Base-by-base conservation (phyloP, 164 flowering plant genomes). In the Stephania yunnanensis region DNA sequence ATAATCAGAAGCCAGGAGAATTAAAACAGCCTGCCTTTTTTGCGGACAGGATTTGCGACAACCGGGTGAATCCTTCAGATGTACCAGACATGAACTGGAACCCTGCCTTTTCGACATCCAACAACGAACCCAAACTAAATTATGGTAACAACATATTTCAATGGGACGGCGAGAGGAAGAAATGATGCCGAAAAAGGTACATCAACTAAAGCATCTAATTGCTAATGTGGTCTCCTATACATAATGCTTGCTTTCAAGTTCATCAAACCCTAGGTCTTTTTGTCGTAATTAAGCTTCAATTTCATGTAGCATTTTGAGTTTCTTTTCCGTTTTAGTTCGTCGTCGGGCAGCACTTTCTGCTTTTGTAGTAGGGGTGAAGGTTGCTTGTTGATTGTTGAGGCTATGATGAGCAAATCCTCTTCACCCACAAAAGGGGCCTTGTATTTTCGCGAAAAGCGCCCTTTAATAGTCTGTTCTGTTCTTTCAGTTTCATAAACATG, bases 91-190 rank as follows among this genome's bases (percentile, higher is more conserved):
- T 77, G 30, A 46, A 50, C 10, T 69, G 31, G 65, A 77, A 70
- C 65, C 74, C 78, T 20, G 58, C 78, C 12, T 48, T 77, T 8
- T 52, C 77, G 5, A 44, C 69, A 46, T 58, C 76, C 0, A 74
- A 74, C 55, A 79, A 75, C 69, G 71, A 63, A 30, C 74, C 53
- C 68, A 68, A 77, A 65, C 72, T 75, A 6, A 79, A 70, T 79
- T 77, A 71, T 19, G 71, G 78, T 66, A 76, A 55, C 19, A 68
- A 46, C 55, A 44, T 42, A 65, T 69, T 72, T 52, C 81, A 45
- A 13, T 68, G 29, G 5, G 7, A 25, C 15, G 66, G 73, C 53
- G 55, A 63, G 52, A 19, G 67, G 4, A 58, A 22, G 72, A 75
- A 68, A 36, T n/a, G 67, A 46, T 31, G 36, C 77, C 52, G 25